Evolutionary conservation across 2,329 filamentous ascomycete species (phyloP), one percentile per base, ranked within the genome.

Genomic region (Diaporthe velutina): DNA sequence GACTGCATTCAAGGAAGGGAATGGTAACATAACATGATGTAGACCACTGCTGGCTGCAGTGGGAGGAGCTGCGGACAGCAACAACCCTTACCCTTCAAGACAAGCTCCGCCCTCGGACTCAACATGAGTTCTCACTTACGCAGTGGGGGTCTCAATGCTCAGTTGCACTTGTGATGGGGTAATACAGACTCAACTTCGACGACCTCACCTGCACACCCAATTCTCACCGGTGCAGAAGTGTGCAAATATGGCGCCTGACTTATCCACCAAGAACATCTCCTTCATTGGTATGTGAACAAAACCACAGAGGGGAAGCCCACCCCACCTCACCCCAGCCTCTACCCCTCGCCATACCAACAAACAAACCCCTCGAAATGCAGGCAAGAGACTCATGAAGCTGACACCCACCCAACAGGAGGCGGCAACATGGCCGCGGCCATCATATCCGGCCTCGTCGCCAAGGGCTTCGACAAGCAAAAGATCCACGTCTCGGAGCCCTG

Each of bases 341-440:
- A 5, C 28, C 42, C 68, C n/a, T 61, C 57, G 15, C 17, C 25
- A 30, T 13, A 38, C 42, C n/a, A 50, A 13, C 28, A 58, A 4
- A 50, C 42, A 7, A 28, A 35, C 17, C 15, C 33, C 66, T 68
- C 45, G 17, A 28, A 30, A 8, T n/a, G 50, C 25, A 55, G 25
- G 17, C 15, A 33, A 64, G 17, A 22, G 22, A 33, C 25, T 9
- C 50, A 45, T 42, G 22, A 54, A 17, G 38, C 71, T 74, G 10
- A 73, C 61, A 61, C 3, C 33, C 5, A n/a, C 28, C 19, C 70
- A 25, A 64, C 61, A 76, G 85, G 85, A 74, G 87, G 87, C 76
- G 87, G 87, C 78, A 88, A 88, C 82, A 89, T 89, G 87, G 87
- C 85, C 74, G 83, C 83, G 71, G 87, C 87, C 83, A 89, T 89